Evolutionary conservation across 148 eudicot species (phyloP), one percentile per base, ranked within the genome.

Genomic region (Dysphania ambrosioides): DNA sequence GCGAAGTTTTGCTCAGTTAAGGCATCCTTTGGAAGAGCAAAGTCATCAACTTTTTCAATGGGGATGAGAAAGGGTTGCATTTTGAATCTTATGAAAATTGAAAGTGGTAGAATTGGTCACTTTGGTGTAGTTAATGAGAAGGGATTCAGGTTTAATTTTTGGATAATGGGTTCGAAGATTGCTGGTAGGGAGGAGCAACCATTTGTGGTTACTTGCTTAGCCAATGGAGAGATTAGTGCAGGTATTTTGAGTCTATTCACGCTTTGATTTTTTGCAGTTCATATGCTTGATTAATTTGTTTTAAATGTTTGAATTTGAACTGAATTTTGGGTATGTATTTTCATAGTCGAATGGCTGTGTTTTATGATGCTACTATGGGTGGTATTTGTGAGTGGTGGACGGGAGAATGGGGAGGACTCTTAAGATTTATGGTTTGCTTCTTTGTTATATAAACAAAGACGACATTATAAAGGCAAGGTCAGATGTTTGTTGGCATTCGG

Each of bases 141-240:
- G 27, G 13, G 21, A 8, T 72, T 26, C 60, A 36, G 79, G 40
- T 58, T 71, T 51, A 55, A 66, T 29, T 24, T 40, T 44, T 72
- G 44, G 79, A 63, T 63, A 72, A 15, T 58, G 64, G 36, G 73
- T 16, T 72, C 21, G 16, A 66, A 32, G 68, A 58, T 49, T 47
- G 63, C 19, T 44, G 40, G 58, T 51, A 23, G 18, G 27, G 69
- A n/a, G n/a, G n/a, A 56, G 56, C 34, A 40, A 16, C 36, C 65
- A 8, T 72, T 72, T 27, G 34, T 72, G 9, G 79, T 80, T 60
- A 32, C 72, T 38, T 80, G 83, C 71, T 59, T 41, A 24, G 79
- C 70, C 18, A 72, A 18, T 36, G 79, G 75, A 32, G 77, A 56
- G 35, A 51, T 30, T 16, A 71, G 30, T 41, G 34, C 77, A 71